Evolutionary conservation across 78 protist genomes (phyloP), one percentile per base, ranked within the genome.

Genomic region (Capsaspora owczarzaki): DNA sequence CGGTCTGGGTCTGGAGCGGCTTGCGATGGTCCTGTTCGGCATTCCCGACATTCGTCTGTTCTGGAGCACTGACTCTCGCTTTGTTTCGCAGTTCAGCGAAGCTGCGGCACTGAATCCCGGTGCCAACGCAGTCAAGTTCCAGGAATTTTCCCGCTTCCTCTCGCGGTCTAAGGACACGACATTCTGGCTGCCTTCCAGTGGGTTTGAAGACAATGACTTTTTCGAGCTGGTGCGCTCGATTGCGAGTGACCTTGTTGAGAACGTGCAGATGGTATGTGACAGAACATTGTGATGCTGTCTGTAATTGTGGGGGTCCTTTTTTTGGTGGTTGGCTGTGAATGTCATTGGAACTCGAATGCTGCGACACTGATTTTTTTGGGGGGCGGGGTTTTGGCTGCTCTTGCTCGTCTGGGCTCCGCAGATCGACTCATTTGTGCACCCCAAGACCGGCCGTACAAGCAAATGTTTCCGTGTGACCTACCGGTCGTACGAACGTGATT

Each of bases 41-140:
- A 89, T 94, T 47, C 95, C 93, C 2, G 98, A 95, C 85, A 91
- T 95, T 68, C 90, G 98, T n/a, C 78, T 95, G 85, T 95, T 95
- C 82, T 95, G 98, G 98, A 79, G 87, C 25, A 51, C 69, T 0
- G 98, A 95, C 89, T 37, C 8, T 29, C 83, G 98, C 41, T 95
- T 95, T 78, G 66, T 35, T 61, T 0, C 6, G 37, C 96, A 93
- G 78, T 89, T 94, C 78, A n/a, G 42, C 20, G 84, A 41, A 49
- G 4, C 72, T 38, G 53, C 82, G 10, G 29, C 14, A 12, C 4
- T 4, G 20, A 29, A 56, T 29, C 66, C 66, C 20, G 33, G 66
- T n/a, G n/a, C n/a, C n/a, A n/a, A n/a, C 66, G 14, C 66, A 29
- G 33, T 29, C 66, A 3, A 29, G 29, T 56, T 25, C 66, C 12